Conservation (phyloP, 495 filamentous ascomycete genomes). For the Aspergillus coremiiformis region DNA sequence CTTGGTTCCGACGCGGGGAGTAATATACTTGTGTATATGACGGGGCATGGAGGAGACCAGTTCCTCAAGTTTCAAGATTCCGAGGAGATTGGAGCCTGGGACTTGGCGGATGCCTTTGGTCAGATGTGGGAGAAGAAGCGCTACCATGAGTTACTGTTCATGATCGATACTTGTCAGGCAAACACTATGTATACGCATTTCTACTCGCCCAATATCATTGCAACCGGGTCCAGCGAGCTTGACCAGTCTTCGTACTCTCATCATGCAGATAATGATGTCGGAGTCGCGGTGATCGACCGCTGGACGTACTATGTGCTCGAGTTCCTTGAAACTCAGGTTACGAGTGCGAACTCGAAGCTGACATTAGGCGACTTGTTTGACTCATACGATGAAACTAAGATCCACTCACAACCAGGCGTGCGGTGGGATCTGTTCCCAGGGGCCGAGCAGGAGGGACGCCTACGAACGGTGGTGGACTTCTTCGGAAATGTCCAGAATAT, state of each 20-base stretch:
- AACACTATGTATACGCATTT: constrained; percentile 99
- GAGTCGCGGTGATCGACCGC: constrained; percentile 94
- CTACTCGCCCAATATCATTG: constrained; percentile 94
- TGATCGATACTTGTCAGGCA: constrained; percentile 99
- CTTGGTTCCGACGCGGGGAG: constrained; percentile 86
- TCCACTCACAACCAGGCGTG: constrained; percentile 86
- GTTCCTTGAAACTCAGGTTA: constrained; percentile 86
- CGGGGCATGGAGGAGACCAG: constrained; percentile 95
- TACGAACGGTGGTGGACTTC: constrained; percentile 84
- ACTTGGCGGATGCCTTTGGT: constrained; percentile 94
- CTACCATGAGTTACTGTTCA: constrained; percentile 92
- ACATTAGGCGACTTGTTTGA: constrained; percentile 92
- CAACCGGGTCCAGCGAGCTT: constrained; percentile 86
- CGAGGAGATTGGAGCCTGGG: constrained; percentile 94
- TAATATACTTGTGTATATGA: constrained; percentile 98
- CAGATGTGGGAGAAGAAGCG: constrained; percentile 99
- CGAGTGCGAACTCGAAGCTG: constrained; percentile 71
- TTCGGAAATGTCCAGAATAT: constrained; percentile 98
- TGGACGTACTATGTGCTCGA: constrained; percentile 99
- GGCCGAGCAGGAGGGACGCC: constrained; percentile 63
- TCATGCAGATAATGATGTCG: constrained; percentile 95
- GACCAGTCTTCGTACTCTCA: constrained; percentile 94
- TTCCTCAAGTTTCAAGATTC: constrained; percentile 98
- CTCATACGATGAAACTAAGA: constrained; percentile 88
- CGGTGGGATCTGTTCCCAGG: constrained; percentile 88